A percentile compares a stretch with the other conserved stretches of the same genome.
Evolutionary conservation across 2,329 filamentous ascomycete species (phyloP).

Genomic region (Monosporascus sp.): DNA sequence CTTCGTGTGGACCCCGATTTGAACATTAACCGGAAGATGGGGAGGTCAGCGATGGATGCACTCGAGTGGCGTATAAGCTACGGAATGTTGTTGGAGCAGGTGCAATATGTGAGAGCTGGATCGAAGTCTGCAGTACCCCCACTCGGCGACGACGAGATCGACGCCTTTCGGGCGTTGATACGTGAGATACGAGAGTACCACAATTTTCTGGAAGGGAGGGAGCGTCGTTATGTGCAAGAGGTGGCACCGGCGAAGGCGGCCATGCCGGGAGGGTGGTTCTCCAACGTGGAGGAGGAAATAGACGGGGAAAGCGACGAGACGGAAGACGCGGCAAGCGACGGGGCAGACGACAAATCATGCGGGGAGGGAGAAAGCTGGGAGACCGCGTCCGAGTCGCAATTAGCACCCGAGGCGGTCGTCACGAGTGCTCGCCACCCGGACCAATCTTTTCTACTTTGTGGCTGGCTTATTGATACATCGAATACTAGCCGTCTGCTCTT

Average conservation of each 20-base stretch:
- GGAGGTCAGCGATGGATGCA: not conserved
- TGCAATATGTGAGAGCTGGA: not conserved
- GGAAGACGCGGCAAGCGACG: not conserved
- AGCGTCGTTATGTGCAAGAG: not conserved
- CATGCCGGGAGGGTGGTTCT: not conserved
- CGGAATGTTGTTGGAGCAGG: not conserved
- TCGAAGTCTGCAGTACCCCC: not conserved
- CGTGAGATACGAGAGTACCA: not conserved
- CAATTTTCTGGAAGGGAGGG: not conserved
- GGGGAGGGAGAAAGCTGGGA: not conserved
- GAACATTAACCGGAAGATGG: not conserved
- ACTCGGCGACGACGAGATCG: not conserved
- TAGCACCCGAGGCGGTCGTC: no score
- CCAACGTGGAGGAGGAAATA: not conserved
- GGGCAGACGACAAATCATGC: not conserved
- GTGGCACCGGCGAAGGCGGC: not conserved
- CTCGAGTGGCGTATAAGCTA: not conserved
- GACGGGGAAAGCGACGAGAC: not conserved
- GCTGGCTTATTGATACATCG: no score
- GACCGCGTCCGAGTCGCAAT: not conserved
- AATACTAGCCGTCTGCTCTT: no score
- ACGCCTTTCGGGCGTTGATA: not conserved
- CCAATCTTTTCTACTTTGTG: no score
- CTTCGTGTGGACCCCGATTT: not conserved
- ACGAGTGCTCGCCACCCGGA: no score